Conservation (phyloP, 1,139 yeast genomes). For the Suhomyces terraborum region DNA sequence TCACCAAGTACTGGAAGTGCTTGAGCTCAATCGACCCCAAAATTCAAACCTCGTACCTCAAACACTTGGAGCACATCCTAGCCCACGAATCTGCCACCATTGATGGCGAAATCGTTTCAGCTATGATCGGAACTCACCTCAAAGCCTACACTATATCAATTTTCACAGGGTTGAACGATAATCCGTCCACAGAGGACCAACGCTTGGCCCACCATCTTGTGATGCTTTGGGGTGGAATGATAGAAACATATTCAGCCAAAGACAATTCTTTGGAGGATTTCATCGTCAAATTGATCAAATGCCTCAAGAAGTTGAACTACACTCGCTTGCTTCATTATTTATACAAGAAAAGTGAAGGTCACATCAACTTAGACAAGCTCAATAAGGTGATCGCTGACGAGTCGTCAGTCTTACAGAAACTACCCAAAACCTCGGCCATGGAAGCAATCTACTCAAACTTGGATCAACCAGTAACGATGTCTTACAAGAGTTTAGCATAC, state of each 20-base stretch:
- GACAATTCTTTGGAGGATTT: constrained; percentile 14
- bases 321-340: constrained; percentile 11
- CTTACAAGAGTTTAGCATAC: constrained; percentile 14
- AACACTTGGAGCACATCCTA: constrained; percentile 9
- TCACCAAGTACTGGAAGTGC: constrained; percentile 19
- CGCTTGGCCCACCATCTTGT: constrained; percentile 13
- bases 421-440: neutral
- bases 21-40: constrained; percentile 16
- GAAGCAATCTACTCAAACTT: neutral
- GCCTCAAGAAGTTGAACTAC: constrained; percentile 11
- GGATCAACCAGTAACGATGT: neutral
- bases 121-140: constrained; percentile 13
- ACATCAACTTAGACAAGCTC: constrained; percentile 11
- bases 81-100: constrained; percentile 7
- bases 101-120: constrained; percentile 17
- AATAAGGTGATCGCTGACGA: constrained; percentile 7
- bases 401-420: neutral
- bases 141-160: constrained; percentile 14
- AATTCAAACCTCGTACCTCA: constrained; percentile 20
- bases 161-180: constrained; percentile 7
- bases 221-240: constrained; percentile 13
- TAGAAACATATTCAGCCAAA: constrained; percentile 5
- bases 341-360: constrained; percentile 8
- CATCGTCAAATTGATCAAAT: constrained; percentile 12
- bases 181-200: constrained; percentile 4